phyloP scores from a whole-genome alignment of 805 yeast species.

The Gaillardinia entomophila region DNA sequence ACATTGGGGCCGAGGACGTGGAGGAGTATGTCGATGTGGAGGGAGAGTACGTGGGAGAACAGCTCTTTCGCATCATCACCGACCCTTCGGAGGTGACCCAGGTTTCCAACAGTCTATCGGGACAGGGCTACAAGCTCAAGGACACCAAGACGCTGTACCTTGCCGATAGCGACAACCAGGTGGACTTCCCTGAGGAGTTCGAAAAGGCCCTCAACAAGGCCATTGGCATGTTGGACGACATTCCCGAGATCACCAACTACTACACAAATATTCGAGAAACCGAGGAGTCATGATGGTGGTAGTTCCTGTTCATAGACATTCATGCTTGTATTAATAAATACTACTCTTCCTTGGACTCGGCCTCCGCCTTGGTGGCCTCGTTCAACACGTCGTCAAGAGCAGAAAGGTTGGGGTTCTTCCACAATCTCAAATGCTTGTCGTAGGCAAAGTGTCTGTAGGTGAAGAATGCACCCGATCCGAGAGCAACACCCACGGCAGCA shows the following conservation, averaged over 20 bases:
- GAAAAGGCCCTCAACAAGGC: slow-evolving; percentile 52
- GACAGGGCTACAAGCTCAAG: slow-evolving; percentile 48
- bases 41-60: slow-evolving; percentile 33
- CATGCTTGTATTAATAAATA: no score
- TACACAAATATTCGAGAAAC: slow-evolving; percentile 58
- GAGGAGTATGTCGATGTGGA: slow-evolving; percentile 44
- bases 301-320: neutral
- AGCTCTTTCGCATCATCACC: slow-evolving; percentile 44
- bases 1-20: slow-evolving; percentile 75
- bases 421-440: slow-evolving; percentile 41
- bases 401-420: slow-evolving; percentile 42
- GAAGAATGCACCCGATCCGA: slow-evolving; percentile 32
- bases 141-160: slow-evolving; percentile 69
- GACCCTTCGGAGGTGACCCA: slow-evolving; percentile 59
- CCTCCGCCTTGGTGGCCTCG: slow-evolving; percentile 25
- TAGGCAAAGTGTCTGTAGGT: slow-evolving; percentile 44
- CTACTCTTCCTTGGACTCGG: slow-evolving; percentile 1
- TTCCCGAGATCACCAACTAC: slow-evolving; percentile 80
- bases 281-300: neutral
- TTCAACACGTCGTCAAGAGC: slow-evolving; percentile 37
- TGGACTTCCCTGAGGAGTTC: slow-evolving; percentile 49
- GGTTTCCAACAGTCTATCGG: slow-evolving; percentile 54
- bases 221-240: slow-evolving; percentile 55
- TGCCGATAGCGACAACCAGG: slow-evolving; percentile 56
- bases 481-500: slow-evolving; percentile 39